These are phyloP conservation scores for Tetrapyrgos nigripes DNA, from an alignment of 1,284 basidiomycete genomes.

Conservation along the genomic window DNA sequence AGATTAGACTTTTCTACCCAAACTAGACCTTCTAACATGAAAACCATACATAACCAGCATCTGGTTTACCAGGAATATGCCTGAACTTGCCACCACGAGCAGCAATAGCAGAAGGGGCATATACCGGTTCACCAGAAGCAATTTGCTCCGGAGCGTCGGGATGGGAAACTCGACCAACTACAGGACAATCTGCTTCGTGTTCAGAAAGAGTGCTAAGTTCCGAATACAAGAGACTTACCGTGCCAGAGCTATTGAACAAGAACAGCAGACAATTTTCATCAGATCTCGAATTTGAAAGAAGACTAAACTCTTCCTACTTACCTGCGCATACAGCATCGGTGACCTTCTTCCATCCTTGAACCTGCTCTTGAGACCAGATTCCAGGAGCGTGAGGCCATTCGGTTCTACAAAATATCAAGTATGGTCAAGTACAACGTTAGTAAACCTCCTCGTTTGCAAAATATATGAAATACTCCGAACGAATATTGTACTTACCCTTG, in stretches of 20 bases:
- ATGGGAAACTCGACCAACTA: conserved; percentile 27
- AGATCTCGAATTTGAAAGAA: not conserved
- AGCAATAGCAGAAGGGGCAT: conserved; percentile 40
- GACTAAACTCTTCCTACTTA: not conserved
- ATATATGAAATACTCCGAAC: not conserved
- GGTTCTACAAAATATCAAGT: conserved; percentile 11
- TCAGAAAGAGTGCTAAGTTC: not conserved
- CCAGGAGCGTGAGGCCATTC: conserved; percentile 18
- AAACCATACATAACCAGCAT: conserved; percentile 42
- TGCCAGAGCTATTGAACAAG: conserved; percentile 23
- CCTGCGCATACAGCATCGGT: conserved; percentile 6
- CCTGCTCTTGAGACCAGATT: conserved; percentile 14
- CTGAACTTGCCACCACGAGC: conserved; percentile 45
- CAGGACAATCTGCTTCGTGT: not conserved
- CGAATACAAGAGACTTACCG: conserved; percentile 10
- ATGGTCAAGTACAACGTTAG: too few relatives aligned
- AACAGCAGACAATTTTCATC: conserved; percentile 22
- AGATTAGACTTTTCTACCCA: too few relatives aligned
- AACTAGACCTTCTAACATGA: too few relatives aligned
- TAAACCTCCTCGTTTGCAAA: too few relatives aligned
- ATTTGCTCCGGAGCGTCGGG: conserved; percentile 29
- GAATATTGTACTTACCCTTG: conserved; percentile 43
- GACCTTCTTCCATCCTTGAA: conserved; percentile 14
- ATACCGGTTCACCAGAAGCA: conserved; percentile 33
- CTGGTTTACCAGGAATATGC: conserved; percentile 38